Conservation (phyloP, 2,329 filamentous ascomycete genomes). For the Trichoderma simmonsii region DNA sequence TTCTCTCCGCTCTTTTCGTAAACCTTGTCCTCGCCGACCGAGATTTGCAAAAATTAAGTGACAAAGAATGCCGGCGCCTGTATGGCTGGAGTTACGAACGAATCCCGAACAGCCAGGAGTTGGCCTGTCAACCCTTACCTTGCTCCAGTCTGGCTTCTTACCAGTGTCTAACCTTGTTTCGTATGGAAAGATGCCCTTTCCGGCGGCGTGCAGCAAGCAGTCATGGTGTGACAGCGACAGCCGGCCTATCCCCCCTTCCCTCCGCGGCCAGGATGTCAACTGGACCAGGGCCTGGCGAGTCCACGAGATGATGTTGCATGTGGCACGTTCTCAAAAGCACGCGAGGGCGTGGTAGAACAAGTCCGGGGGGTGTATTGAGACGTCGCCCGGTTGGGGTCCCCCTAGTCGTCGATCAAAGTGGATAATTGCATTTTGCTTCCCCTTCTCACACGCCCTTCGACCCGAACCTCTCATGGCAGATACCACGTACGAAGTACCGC, state of each 20-base stretch:
- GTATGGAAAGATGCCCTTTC: conserved; percentile 3
- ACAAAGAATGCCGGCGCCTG: conserved; percentile 6
- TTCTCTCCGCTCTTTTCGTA: not conserved
- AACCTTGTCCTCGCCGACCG: not conserved
- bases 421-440: not conserved
- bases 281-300: conserved; percentile 1
- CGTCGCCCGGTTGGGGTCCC: not conserved
- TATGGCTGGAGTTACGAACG: conserved; percentile 11
- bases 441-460: not conserved
- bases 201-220: conserved; percentile 12
- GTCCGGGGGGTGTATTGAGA: not conserved
- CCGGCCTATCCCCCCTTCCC: not conserved
- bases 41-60: not conserved
- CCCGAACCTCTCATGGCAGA: not conserved
- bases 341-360: not conserved
- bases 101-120: conserved; percentile 4
- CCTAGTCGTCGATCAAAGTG: conserved; percentile 16
- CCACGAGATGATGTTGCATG: conserved; percentile 20
- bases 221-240: conserved; percentile 17
- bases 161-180: conserved; percentile 3
- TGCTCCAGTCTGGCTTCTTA: not conserved
- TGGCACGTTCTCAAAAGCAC: conserved; percentile 16
- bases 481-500: conserved; percentile 4
- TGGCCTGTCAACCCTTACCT: not conserved
- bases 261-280: not conserved